Conservation (phyloP, 495 filamentous ascomycete genomes). For the Oidiodendron maius region DNA sequence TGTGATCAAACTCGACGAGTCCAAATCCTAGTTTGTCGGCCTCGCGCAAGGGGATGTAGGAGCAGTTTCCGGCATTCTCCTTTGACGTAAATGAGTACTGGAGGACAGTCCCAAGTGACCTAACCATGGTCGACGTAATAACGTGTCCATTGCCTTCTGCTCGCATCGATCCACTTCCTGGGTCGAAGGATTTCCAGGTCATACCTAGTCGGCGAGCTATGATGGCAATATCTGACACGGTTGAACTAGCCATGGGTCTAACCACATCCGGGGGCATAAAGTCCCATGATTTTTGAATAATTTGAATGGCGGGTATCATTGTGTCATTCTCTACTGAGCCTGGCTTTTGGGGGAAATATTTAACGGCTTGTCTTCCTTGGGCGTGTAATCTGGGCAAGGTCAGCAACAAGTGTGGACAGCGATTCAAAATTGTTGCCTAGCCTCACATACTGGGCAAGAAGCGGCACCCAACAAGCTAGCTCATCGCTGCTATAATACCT, state of each 20-base stretch:
- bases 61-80: background rate
- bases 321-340: background rate
- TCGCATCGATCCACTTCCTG: slow-evolving; percentile 23
- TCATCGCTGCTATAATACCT: too few species aligned
- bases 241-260: slow-evolving; percentile 23
- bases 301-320: slow-evolving; percentile 12
- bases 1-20: background rate
- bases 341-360: background rate
- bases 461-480: too few species aligned
- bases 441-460: too few species aligned
- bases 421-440: too few species aligned
- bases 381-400: slow-evolving; percentile 13
- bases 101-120: slow-evolving; percentile 1
- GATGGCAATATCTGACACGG: slow-evolving; percentile 24
- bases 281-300: slow-evolving; percentile 26
- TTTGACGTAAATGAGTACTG: slow-evolving; percentile 2
- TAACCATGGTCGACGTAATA: slow-evolving; percentile 3
- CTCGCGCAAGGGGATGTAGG: background rate
- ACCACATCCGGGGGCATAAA: slow-evolving; percentile 30
- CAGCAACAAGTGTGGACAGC: too few species aligned
- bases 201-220: slow-evolving; percentile 28
- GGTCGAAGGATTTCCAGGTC: slow-evolving; percentile 28
- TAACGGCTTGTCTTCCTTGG: too few species aligned
- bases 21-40: slow-evolving; percentile 1
- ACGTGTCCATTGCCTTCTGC: slow-evolving; percentile 21